These are phyloP conservation scores for Nissolia schottii DNA, from an alignment of 306 rosid species.

Conservation along the genomic window DNA sequence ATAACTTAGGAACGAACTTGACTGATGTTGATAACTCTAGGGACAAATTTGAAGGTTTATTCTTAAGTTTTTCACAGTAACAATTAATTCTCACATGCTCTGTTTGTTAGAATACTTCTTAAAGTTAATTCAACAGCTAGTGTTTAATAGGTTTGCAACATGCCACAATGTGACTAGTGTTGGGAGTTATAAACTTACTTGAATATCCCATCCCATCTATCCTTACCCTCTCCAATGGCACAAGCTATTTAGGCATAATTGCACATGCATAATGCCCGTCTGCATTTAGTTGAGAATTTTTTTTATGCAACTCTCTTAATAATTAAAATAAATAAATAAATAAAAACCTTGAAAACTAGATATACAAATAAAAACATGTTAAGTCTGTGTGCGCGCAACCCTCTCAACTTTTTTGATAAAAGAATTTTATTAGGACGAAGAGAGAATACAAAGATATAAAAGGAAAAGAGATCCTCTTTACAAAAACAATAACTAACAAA, in stretches of 20 bases:
- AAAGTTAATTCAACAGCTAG: too few species aligned
- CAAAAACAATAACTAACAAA: too few species aligned
- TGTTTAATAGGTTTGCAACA: conserved; percentile 2
- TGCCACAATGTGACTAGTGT: neutral
- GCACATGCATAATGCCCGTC: conserved; percentile 1
- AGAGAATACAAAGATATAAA: too few species aligned
- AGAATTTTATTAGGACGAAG: too few species aligned
- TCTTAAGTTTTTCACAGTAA: neutral
- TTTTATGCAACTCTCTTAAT: neutral
- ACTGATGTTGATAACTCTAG: too few species aligned
- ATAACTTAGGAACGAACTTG: too few species aligned
- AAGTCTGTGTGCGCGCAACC: too few species aligned
- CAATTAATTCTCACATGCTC: conserved; percentile 1
- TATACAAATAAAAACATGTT: conserved; percentile 3
- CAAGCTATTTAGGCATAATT: conserved; percentile 3
- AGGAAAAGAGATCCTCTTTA: too few species aligned
- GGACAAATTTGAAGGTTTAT: too few species aligned
- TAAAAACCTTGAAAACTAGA: neutral
- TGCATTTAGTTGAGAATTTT: conserved; percentile 2
- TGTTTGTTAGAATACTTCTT: too few species aligned
- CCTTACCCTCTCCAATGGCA: neutral
- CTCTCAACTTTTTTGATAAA: too few species aligned
- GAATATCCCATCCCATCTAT: neutral
- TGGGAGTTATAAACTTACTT: neutral
- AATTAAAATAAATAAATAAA: neutral